Base-by-base conservation (phyloP, 2,329 filamentous ascomycete genomes). In the Corinectria fuckeliana region DNA sequence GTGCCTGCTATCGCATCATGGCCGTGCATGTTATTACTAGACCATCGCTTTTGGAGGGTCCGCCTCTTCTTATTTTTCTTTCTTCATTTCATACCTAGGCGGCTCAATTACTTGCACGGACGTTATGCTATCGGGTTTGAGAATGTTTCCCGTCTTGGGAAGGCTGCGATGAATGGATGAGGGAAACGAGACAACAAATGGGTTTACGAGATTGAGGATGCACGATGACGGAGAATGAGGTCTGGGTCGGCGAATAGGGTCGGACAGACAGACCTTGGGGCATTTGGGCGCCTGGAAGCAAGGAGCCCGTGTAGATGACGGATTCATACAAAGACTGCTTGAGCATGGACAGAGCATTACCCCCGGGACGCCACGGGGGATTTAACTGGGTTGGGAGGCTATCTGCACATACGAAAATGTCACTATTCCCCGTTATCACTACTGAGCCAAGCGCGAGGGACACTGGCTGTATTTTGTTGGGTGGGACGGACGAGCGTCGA, bases 21-120 rank as follows among this genome's bases (percentile, higher is more conserved):
- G 60, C 52, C 59, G 54, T 66, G 42, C 60, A 49, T 61, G 54
- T 64, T 65, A 62, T 55, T 65, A 63, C 50, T 70, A 70, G 68
- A 70, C 62, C 61, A 56, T 54, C 25, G 26, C 38, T 56, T 59
- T 61, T 49, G 60, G 54, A 62, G 60, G 64, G 50, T 57, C 45
- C 49, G 52, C 48, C 25, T 45, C 14, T 44, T 10, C 11, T 36
- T 30, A 57, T 41, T 32, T 42, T 50, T 49, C 47, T 61, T 26
- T 39, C 45, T 45, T 45, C 8, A 34, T 50, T 51, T 51, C 53
- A 63, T 62, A 52, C 49, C 56, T 50, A 57, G 66, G 68, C 39
- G 66, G 68, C 49, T 62, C 56, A 59, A 38, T 66, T 56, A 59
- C 52, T 64, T 50, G 54, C 54, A 60, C 30, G 45, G 52, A 60